phyloP scores from a whole-genome alignment of 768 basidiomycete genomes.

The Suillus tomentosus region DNA sequence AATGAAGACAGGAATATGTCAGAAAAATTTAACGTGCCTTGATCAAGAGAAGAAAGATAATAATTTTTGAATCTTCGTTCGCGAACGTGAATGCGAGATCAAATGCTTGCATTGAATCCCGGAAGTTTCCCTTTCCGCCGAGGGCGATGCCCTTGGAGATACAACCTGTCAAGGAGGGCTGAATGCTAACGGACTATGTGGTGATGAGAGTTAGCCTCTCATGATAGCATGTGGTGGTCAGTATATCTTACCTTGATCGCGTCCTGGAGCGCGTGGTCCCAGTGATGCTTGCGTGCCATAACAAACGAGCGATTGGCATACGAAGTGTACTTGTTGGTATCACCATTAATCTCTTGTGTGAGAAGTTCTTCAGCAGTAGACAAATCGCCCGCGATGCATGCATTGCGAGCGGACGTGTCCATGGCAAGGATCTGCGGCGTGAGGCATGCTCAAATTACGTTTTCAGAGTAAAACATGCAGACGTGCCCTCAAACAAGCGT shows the following conservation, averaged over 20 bases:
- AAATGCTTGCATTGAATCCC: not conserved
- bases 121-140: not conserved
- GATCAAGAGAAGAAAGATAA: not conserved
- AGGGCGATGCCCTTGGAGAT: slow-evolving; percentile 1
- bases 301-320: not conserved
- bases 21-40: not conserved
- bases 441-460: not conserved
- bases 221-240: not conserved
- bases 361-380: not conserved
- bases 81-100: not conserved
- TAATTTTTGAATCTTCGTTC: not conserved
- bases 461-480: not conserved
- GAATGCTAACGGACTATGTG: not conserved
- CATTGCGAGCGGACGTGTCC: not conserved
- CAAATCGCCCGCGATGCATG: not conserved
- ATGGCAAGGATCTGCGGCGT: not conserved
- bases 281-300: not conserved
- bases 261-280: not conserved
- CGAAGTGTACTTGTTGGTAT: not conserved
- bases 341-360: not conserved
- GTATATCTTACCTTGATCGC: not conserved
- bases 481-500: not conserved
- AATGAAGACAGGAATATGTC: not conserved
- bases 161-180: not conserved
- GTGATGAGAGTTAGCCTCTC: not conserved